Evolutionary conservation across 352 stramenopile genomes (phyloP).

Genomic region (Globisporangium okanoganense): DNA sequence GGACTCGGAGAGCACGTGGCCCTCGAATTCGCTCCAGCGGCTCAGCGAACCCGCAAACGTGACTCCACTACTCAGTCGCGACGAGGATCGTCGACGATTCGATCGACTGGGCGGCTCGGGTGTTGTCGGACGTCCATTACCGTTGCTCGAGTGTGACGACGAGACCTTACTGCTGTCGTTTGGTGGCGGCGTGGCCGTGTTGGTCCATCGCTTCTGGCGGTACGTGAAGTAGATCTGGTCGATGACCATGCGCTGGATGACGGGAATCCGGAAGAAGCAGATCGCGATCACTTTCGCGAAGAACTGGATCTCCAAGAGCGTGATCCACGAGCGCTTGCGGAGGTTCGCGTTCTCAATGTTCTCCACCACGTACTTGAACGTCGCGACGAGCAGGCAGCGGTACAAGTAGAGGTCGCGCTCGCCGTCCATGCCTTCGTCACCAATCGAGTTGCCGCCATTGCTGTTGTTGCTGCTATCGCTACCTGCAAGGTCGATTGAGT

Average conservation of each 20-base stretch:
- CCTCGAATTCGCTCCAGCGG: slow-evolving; percentile 57
- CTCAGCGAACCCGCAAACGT: slow-evolving; percentile 54
- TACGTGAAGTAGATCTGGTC: slow-evolving; percentile 56
- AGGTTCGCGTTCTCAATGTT: slow-evolving; percentile 44
- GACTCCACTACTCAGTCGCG: slow-evolving; percentile 40
- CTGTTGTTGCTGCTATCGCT: slow-evolving; percentile 1
- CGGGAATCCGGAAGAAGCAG: slow-evolving; percentile 61
- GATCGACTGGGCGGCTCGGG: not conserved
- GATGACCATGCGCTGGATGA: slow-evolving; percentile 48
- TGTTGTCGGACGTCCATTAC: not conserved
- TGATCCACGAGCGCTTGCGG: slow-evolving; percentile 48
- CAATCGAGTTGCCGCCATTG: slow-evolving; percentile 15
- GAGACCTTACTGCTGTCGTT: not conserved
- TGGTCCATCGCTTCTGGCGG: slow-evolving; percentile 44
- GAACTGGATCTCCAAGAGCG: slow-evolving; percentile 53
- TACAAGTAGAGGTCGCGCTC: slow-evolving; percentile 62
- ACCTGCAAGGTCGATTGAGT: slow-evolving; percentile 1
- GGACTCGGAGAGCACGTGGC: slow-evolving; percentile 31
- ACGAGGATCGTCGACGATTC: slow-evolving; percentile 30
- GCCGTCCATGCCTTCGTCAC: slow-evolving; percentile 32
- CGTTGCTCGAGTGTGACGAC: not conserved
- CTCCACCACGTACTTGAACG: slow-evolving; percentile 67
- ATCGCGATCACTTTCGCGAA: slow-evolving; percentile 66
- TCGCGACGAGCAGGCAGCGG: slow-evolving; percentile 65
- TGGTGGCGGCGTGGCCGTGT: slow-evolving; percentile 11